Base-by-base conservation (phyloP, 2,329 filamentous ascomycete species). In the Samsoniella hepiali region DNA sequence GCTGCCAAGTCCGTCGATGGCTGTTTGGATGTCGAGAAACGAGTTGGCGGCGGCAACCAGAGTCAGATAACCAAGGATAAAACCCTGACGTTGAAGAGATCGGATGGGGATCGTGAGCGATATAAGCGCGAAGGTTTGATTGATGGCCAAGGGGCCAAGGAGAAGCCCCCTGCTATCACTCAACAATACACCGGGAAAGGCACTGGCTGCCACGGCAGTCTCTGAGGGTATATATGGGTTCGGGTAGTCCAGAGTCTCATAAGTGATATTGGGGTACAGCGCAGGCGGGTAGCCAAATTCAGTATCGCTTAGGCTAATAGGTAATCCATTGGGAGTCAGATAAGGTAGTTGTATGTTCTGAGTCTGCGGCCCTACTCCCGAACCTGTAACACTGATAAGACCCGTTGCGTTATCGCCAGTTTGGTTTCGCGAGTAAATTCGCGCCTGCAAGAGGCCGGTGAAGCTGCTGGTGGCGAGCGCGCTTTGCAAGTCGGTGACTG, bases 51-150 rank as follows among this genome's bases (percentile, higher is more conserved):
- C 85, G 62, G 90, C 83, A n/a, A 96, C 80, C 2, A 94, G 78
- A 1, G 92, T 96, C 78, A 97, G 84, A 79, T 92, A 97, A 1
- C 91, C 93, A 5, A 97, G 80, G 1, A 94, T 84, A 66, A 89
- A 87, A 3, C 77, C 78, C 51, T 77, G 73, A 2, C 83, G 82
- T 2, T 81, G 81, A 67, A 88, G 90, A 72, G 89, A 87, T 65
- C 91, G 83, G 60, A 97, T 86, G 0, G 93, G 91, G 17, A 94
- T 77, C 0, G 93, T 96, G 64, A 96, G 79, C 2, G 93, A 97
- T 13, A 96, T 73, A 11, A 97, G 78, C 29, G 91, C 90, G 67
- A 89, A 90, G 0, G 86, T 85, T 51, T 84, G 78, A 72, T 96
- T 95, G 66, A 95, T 76, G 31, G 84, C 79, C 63, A 91, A 80